Evolutionary conservation across 345 rosid species (phyloP), one percentile per base, ranked within the genome.

Genomic region (Acer negundo): DNA sequence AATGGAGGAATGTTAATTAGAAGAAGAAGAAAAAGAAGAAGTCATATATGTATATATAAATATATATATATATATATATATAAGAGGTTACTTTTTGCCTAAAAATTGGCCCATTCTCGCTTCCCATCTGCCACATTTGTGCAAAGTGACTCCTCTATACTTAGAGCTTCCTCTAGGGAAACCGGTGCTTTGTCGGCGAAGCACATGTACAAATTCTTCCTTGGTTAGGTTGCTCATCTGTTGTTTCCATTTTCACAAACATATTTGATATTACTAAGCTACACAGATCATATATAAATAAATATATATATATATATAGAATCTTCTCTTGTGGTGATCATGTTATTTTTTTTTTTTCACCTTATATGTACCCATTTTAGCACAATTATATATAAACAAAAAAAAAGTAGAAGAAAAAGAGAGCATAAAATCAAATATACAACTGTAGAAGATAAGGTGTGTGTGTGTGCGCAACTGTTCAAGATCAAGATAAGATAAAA

Each of bases 41-140:
- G 10, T 59, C n/a, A 19, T 11, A 17, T 56, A 16, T 56, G 19
- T 58, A 56, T 16, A 16, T 56, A 56, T 15, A 42, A 56, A 19
- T 58, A 17, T 58, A 8, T 59, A 58, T 17, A 17, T 58, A n/a
- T 17, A 44, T 19, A 28, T 28, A 28, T 28, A 28, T 15, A 16
- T 56, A 6, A 17, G 15, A 5, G 26, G 38, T 63, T 92, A 96
- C 98, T 96, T 96, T 85, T 91, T 96, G 81, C 94, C 93, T 4
- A 96, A 79, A 75, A 96, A 90, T 85, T 96, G 99, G 63, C 98
- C 99, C 95, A 96, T 87, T 35, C 99, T 81, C 73, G 98, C 92
- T 84, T 96, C 99, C 99, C 99, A 96, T 85, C 99, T 82, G 6
- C 98, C 98, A 87, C 99, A 94, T 81, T 96, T 96, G 81, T 96